These are phyloP conservation scores for Elongisporangium undulatum DNA, from an alignment of 352 stramenopile species.

Conservation along the genomic window DNA sequence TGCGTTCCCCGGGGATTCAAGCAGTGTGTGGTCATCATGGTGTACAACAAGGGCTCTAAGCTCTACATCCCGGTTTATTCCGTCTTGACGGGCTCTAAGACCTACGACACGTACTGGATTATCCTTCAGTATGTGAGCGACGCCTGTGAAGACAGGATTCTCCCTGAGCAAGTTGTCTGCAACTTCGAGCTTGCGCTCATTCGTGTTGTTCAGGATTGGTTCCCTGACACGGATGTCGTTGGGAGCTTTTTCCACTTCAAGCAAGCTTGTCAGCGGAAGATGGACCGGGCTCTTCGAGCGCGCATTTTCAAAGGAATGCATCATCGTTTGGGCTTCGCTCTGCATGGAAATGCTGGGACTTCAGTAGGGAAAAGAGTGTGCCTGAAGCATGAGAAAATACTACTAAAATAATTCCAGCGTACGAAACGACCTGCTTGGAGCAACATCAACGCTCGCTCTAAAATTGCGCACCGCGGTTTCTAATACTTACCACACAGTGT, in stretches of 20 bases:
- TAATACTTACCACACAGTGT: no score
- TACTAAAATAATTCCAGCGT: no score
- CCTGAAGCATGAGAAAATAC: no score
- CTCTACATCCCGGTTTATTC: constrained; percentile 6
- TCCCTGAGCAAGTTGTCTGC: constrained; percentile 4
- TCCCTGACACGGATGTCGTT: constrained; percentile 1
- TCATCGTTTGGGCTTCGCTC: no score
- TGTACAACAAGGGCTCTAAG: constrained; percentile 5
- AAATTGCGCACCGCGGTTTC: no score
- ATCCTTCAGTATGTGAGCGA: constrained; percentile 8
- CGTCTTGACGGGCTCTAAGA: constrained; percentile 7
- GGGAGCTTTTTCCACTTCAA: constrained; percentile 23
- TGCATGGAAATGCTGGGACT: no score
- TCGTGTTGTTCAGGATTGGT: constrained; percentile 8
- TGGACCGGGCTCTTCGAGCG: no score
- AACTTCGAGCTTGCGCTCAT: constrained; percentile 15
- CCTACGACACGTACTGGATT: constrained; percentile 5
- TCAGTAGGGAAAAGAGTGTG: no score
- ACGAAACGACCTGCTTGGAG: no score
- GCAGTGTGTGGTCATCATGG: constrained; percentile 7
- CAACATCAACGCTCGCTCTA: no score
- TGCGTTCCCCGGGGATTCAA: constrained; percentile 4
- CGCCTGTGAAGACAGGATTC: constrained; percentile 5
- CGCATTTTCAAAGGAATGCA: no score
- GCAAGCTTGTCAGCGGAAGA: constrained; percentile 11